Conservation (phyloP, 768 basidiomycete species). For the Trametes gibbosa region DNA sequence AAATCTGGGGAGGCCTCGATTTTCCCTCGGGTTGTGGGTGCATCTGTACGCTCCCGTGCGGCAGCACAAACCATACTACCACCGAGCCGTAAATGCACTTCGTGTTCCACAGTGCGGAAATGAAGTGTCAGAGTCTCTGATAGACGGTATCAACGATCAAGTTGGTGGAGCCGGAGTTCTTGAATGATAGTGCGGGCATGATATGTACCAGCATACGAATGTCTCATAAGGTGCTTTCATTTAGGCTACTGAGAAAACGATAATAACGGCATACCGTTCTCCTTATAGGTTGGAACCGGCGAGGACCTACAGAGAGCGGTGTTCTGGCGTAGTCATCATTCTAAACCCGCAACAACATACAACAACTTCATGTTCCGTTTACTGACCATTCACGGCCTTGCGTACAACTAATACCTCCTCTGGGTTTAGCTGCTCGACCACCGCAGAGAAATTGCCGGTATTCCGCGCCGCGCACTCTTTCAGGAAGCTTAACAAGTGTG, state of each 20-base stretch:
- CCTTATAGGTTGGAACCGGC: background rate
- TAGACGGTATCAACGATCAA: too few species aligned
- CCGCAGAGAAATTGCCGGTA: slow-evolving; percentile 55
- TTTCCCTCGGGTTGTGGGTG: background rate
- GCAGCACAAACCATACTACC: background rate
- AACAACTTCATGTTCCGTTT: background rate
- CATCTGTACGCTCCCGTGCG: background rate
- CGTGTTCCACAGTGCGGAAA: background rate
- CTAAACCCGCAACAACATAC: background rate
- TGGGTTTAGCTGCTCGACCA: slow-evolving; percentile 63
- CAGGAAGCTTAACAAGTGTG: slow-evolving; percentile 68
- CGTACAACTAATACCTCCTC: slow-evolving; percentile 73
- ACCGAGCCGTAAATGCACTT: too few species aligned
- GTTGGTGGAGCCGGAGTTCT: too few species aligned
- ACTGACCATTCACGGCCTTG: slow-evolving; percentile 36
- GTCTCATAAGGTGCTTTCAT: too few species aligned
- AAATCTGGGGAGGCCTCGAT: too few species aligned
- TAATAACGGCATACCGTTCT: background rate
- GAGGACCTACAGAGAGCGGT: too few species aligned
- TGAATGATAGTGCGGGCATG: too few species aligned
- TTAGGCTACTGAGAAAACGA: background rate
- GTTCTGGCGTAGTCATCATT: too few species aligned
- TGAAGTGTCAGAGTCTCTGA: too few species aligned
- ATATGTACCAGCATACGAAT: too few species aligned
- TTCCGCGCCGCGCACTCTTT: slow-evolving; percentile 64